phyloP scores from a whole-genome alignment of 192 early-diverging fungal species.

The Backusella morwellensis region DNA sequence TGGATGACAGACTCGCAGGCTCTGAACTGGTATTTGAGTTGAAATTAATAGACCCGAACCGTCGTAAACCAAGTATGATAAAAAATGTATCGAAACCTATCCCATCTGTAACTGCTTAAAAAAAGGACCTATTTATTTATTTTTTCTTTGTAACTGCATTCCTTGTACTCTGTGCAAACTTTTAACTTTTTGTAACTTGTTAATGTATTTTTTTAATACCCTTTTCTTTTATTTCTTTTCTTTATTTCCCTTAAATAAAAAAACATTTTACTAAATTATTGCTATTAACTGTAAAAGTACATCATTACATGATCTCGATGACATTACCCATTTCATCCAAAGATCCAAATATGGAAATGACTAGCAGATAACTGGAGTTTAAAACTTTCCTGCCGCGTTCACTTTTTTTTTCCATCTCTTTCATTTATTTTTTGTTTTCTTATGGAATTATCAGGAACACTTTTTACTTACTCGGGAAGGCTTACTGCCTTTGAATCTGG shows the following conservation, averaged over 20 bases:
- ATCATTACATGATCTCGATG: no score
- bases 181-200: not conserved
- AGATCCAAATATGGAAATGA: not conserved
- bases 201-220: conserved; percentile 10
- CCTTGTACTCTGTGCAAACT: not conserved
- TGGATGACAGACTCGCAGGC: conserved; percentile 16
- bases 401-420: not conserved
- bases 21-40: conserved; percentile 25
- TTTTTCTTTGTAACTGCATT: not conserved
- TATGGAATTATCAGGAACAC: conserved; percentile 38
- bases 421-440: not conserved
- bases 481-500: conserved; percentile 45
- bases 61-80: conserved; percentile 8
- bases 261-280: not conserved
- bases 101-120: not conserved
- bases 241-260: not conserved
- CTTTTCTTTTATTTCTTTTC: not conserved
- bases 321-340: not conserved
- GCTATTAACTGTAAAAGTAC: not conserved
- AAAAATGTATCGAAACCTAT: not conserved
- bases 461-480: conserved; percentile 36
- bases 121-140: not conserved
- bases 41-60: conserved; percentile 17
- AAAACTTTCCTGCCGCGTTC: not conserved
- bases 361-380: not conserved